Evolutionary conservation across 495 filamentous ascomycete genomes (phyloP), one percentile per base, ranked within the genome.

Genomic region (Xylaria flabelliformis): DNA sequence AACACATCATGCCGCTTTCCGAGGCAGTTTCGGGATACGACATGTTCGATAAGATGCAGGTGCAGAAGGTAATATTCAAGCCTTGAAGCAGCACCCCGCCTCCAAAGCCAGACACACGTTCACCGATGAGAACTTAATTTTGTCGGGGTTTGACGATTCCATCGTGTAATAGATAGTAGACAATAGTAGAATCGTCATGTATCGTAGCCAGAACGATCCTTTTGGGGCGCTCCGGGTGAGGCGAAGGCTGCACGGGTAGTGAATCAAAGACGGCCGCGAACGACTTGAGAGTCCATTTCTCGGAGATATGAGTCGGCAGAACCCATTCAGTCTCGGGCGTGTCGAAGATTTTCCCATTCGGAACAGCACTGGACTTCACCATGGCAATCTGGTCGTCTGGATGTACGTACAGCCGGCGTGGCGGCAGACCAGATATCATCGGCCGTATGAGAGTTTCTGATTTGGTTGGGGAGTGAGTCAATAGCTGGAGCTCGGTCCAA

Each of bases 111-210:
- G 46, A 56, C 17, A 24, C 53, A 42, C 3, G 19, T 21, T 32
- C 12, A 48, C 64, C 8, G 51, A 56, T n/a, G 13, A 19, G 36
- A 19, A 42, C 58, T 85, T 74, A 99, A 80, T 99, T 99, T 79
- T 98, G 96, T 70, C 97, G 85, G 4, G 97, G 96, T 82, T 98
- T 99, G 34, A 99, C 95, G 61, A 97, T 89, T 3, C 97, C 97
- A 80, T 98, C 95, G 74, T 97, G 94, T 55, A 98, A 89, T 76
- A 97, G 88, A 79, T 99, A 99, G 79, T 97, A 98, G 4, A 95
- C 93, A 26, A 98, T 88, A 3, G 96, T 98, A 56, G 94, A 97
- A 80, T 99, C 96, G 66, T 93, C 91, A 76, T 93, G 89, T 64
- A 95, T 85, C 48, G 93, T 94, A 29, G 93, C 95, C 51, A 99